Base-by-base conservation (phyloP, 23 red algal species). In the Gracilaria gracilis region DNA sequence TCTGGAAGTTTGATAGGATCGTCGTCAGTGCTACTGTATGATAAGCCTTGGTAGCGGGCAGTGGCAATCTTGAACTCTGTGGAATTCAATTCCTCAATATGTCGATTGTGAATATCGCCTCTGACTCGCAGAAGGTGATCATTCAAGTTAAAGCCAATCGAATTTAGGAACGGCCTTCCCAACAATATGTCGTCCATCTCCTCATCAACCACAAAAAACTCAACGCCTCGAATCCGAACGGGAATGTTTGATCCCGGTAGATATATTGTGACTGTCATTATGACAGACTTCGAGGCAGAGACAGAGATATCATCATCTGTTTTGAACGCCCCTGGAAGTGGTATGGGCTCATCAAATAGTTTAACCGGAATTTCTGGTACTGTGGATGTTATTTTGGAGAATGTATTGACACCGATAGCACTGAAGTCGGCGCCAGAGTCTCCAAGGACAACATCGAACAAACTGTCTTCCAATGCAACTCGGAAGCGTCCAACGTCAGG, bases 111-210 rank as follows among this genome's bases (percentile, higher is more conserved):
- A 2, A 71, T 71, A n/a, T 9, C 23, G 12, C 7, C 8, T 25
- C 44, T 24, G 2, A 86, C 39, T 12, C 29, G 42, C 9, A 9
- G 1, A 2, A 86, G 57, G 23, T 86, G 36, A 4, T 9, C 11
- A 9, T 72, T 38, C 2, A 86, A 39, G 34, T 86, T 35, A 21
- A 86, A 86, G 2, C 82, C 82, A 28, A 86, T 38, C 47, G 39
- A 24, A 2, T 86, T 86, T 2, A 86, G 37, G 57, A 86, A 71
- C 7, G 61, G 82, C 42, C 65, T 11, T 33, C 82, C 82, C 7
- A 86, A 35, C 21, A 86, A 61, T 38, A 86, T 36, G 2, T 86
- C 82, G 42, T 67, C 82, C 82, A 86, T 86, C 2, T 6, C 39
- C 16, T 37, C 17, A 62, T 86, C 82, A 4, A 57, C 61, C 35